These are phyloP conservation scores for Wickerhamomyces sp. DNA, from an alignment of 1,139 yeast species.

Conservation along the genomic window DNA sequence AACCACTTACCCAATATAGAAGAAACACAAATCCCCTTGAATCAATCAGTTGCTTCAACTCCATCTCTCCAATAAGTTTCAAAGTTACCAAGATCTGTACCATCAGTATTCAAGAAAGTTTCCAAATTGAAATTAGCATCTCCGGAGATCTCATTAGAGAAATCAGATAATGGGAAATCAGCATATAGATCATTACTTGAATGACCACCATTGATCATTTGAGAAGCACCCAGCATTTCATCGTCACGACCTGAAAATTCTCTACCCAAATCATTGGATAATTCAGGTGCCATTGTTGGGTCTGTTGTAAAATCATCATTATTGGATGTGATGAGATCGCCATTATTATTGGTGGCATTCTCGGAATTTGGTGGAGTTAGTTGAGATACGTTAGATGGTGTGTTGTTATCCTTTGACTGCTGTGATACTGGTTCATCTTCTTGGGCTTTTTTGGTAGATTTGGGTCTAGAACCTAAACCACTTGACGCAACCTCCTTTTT, in stretches of 20 bases:
- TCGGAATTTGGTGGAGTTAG: conserved; percentile 26
- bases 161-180: conserved; percentile 22
- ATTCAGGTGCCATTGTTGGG: conserved; percentile 5
- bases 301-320: conserved; percentile 1
- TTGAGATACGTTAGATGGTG: conserved; percentile 22
- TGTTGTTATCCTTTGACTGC: conserved; percentile 7
- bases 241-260: conserved; percentile 7
- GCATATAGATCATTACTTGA: conserved; percentile 16
- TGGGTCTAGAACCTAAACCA: neutral
- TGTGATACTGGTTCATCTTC: conserved; percentile 5
- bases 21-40: neutral
- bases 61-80: conserved; percentile 25
- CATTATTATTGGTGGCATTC: conserved; percentile 18
- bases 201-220: conserved; percentile 11
- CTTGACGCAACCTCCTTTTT: conserved; percentile 3
- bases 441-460: conserved; percentile 3
- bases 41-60: conserved; percentile 23
- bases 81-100: conserved; percentile 18
- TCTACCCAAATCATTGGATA: neutral
- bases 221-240: conserved; percentile 11
- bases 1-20: neutral
- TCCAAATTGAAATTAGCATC: conserved; percentile 25
- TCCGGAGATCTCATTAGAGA: conserved; percentile 21
- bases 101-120: conserved; percentile 22
- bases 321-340: conserved; percentile 7